A percentile compares a stretch with the other conserved stretches of the same genome.
Conservation (phyloP, 306 rosid genomes). For the Glycine soja region DNA sequence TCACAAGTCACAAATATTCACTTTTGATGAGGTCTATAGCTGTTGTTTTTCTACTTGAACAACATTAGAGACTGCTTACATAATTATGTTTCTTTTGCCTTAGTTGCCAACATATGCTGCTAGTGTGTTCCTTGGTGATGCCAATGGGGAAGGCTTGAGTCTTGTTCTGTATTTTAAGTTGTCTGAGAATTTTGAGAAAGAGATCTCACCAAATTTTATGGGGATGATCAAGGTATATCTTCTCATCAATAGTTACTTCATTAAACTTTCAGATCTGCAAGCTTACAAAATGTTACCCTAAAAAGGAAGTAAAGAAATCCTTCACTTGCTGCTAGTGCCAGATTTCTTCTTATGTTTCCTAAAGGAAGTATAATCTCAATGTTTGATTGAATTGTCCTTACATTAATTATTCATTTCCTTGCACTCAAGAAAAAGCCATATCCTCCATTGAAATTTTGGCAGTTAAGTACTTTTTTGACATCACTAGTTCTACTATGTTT, state of each 20-base stretch:
- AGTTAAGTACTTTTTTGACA: neutral
- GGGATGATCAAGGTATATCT: slow-evolving; percentile 68
- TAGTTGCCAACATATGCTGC: slow-evolving; percentile 92
- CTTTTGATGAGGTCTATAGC: slow-evolving; percentile 12
- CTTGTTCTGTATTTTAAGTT: slow-evolving; percentile 84
- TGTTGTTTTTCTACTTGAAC: slow-evolving; percentile 31
- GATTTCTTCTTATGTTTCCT: slow-evolving; percentile 2
- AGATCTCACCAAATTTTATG: slow-evolving; percentile 65
- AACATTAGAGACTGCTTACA: neutral
- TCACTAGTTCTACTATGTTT: neutral
- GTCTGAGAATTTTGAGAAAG: slow-evolving; percentile 68
- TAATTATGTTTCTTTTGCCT: slow-evolving; percentile 25
- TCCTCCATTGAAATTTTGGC: neutral
- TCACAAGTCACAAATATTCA: slow-evolving; percentile 3
- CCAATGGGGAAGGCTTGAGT: slow-evolving; percentile 90
- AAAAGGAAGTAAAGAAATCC: slow-evolving; percentile 14
- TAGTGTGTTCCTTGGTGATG: slow-evolving; percentile 75
- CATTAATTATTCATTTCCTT: slow-evolving; percentile 10
- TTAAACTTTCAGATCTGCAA: slow-evolving; percentile 4
- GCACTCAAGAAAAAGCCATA: neutral
- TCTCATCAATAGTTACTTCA: neutral
- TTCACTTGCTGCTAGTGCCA: neutral
- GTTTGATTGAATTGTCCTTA: neutral
- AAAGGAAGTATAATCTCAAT: too few relatives aligned
- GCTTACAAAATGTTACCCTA: neutral